Percentiles rank a stretch among this genome's conserved stretches.
phyloP scores from a whole-genome alignment of 1,284 basidiomycete species.

The Puccinia horiana region DNA sequence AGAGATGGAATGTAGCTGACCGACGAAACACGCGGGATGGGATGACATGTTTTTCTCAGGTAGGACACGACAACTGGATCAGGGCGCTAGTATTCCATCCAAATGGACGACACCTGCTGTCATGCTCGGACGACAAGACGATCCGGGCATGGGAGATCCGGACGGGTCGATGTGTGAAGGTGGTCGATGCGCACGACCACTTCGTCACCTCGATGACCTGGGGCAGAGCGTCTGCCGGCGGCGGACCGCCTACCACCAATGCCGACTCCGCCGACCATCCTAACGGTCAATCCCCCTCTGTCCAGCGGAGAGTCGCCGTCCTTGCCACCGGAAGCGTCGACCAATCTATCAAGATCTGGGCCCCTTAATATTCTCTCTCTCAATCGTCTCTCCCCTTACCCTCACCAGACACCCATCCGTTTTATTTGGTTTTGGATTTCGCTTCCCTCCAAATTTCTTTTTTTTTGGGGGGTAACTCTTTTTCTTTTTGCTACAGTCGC shows the following conservation, averaged over 20 bases:
- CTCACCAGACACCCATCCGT: neutral
- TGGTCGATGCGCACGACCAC: constrained; percentile 79
- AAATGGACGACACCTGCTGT: constrained; percentile 78
- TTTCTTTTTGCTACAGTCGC: too few species aligned
- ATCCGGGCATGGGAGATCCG: constrained; percentile 83
- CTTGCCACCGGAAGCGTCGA: constrained; percentile 79
- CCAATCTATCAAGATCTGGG: constrained; percentile 60
- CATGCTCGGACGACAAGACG: constrained; percentile 86
- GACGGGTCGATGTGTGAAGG: constrained; percentile 76
- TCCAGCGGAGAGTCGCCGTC: constrained; percentile 68
- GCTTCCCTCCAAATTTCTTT: neutral
- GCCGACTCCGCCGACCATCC: constrained; percentile 57
- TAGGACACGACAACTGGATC: constrained; percentile 76
- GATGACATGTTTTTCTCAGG: constrained; percentile 28
- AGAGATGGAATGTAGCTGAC: neutral
- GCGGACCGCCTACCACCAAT: constrained; percentile 37
- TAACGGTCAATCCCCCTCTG: constrained; percentile 58
- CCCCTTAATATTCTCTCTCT: constrained; percentile 35
- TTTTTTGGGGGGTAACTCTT: too few species aligned
- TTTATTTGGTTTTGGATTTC: neutral
- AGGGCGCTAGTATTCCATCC: constrained; percentile 80
- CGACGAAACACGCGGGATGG: too few species aligned
- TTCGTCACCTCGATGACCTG: constrained; percentile 80
- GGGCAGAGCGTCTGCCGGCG: constrained; percentile 67
- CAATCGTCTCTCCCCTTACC: neutral